A percentile compares a stretch with the other conserved stretches of the same genome.
phyloP scores from a whole-genome alignment of 495 filamentous ascomycete species.

The Penicillium mononematosum region DNA sequence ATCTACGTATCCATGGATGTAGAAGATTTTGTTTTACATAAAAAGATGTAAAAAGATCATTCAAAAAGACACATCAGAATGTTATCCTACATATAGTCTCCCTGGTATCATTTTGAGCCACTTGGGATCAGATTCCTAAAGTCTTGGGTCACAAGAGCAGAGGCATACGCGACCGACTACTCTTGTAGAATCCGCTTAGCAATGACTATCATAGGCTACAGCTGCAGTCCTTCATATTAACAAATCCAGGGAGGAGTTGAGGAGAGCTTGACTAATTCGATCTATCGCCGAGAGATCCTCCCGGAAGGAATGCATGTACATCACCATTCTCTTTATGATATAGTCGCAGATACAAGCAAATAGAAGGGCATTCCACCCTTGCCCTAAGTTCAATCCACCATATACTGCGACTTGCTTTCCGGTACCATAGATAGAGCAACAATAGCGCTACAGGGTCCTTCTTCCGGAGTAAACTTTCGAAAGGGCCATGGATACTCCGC shows the following conservation, averaged over 20 bases:
- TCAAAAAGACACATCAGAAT: too few relatives aligned
- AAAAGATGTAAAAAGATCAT: too few relatives aligned
- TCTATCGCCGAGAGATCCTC: neutral
- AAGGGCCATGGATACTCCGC: neutral
- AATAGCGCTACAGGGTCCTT: constrained; percentile 45
- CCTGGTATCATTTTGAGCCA: too few relatives aligned
- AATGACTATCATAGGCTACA: too few relatives aligned
- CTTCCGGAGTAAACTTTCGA: neutral
- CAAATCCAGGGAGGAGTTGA: neutral
- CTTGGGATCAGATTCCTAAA: too few relatives aligned
- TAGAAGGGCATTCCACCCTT: neutral
- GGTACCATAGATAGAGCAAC: constrained; percentile 49
- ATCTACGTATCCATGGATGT: too few relatives aligned
- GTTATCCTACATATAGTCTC: too few relatives aligned
- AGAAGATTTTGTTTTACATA: too few relatives aligned
- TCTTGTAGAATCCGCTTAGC: too few relatives aligned
- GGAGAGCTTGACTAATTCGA: neutral
- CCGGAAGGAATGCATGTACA: neutral
- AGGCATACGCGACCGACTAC: too few relatives aligned
- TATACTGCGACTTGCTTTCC: constrained; percentile 34
- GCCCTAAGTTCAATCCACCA: constrained; percentile 48
- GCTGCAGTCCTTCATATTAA: neutral
- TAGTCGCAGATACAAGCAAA: neutral
- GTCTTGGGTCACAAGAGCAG: too few relatives aligned
- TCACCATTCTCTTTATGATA: neutral